Percentiles rank a stretch among this genome's conserved stretches.
phyloP scores from a whole-genome alignment of 179 eudicot genomes.

The Monotropa hypopitys region DNA sequence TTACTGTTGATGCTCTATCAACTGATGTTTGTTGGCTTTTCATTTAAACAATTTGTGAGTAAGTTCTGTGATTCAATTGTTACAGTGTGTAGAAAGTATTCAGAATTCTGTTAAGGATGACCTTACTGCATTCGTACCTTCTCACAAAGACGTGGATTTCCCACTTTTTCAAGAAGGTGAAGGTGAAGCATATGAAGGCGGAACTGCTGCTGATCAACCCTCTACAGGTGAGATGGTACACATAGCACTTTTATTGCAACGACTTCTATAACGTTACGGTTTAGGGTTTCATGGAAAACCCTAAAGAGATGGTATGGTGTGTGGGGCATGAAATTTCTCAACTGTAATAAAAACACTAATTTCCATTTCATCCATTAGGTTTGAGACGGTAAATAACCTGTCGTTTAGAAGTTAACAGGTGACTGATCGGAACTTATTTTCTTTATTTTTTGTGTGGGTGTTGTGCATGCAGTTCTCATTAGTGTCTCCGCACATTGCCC shows the following conservation, averaged over 20 bases:
- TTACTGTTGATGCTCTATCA: background rate
- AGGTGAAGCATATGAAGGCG: conserved; percentile 6
- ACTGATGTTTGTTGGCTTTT: background rate
- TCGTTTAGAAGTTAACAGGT: background rate
- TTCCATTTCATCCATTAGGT: background rate
- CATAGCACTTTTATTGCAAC: background rate
- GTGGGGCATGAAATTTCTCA: background rate
- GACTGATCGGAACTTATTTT: background rate
- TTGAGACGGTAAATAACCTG: background rate
- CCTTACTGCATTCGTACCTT: background rate
- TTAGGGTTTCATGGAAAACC: background rate
- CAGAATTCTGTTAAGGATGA: conserved; percentile 11
- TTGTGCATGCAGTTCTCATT: background rate
- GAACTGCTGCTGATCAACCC: conserved; percentile 6
- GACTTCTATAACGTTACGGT: background rate
- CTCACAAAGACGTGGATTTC: conserved; percentile 1
- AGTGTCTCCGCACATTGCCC: background rate
- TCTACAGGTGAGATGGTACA: conserved; percentile 9
- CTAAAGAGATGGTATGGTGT: background rate
- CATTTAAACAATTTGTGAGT: background rate
- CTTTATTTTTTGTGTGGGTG: background rate
- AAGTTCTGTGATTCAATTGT: conserved; percentile 12
- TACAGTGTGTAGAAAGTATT: background rate
- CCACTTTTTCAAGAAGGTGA: conserved; percentile 1
- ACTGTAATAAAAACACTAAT: background rate